Base-by-base conservation (phyloP, 164 flowering plant species). In the Magnolia officinalis region DNA sequence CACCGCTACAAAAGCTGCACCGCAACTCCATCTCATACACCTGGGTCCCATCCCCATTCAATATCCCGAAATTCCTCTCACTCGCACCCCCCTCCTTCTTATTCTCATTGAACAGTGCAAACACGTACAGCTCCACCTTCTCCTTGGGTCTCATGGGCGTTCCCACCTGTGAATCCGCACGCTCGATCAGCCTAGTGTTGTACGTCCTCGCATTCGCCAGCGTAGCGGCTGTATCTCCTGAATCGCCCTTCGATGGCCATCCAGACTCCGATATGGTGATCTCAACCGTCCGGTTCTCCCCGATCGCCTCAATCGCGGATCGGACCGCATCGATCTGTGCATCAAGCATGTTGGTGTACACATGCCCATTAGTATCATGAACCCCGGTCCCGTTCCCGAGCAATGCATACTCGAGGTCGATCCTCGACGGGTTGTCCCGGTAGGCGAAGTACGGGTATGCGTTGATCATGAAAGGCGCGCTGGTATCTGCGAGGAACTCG, bases 381-480 rank as follows among this genome's bases (percentile, higher is more conserved):
- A 88, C 86, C 1, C 79, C 85, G 4, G 85, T 75, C 0, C 78
- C 64, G 29, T 85, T 85, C 0, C 90, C 90, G 5, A 89, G 80
- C 64, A 88, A 75, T 0, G 88, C 95, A 59, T 90, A 91, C 23
- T 88, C 77, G 1, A 89, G 50, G 50, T 79, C 74, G 18, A 91
- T 80, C 63, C 18, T 51, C 3, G 75, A 71, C 1, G 93, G 90
- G 76, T 86, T 84, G 74, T 84, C 88, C 1, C 87, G 74, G 79
- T 87, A 92, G 0, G 94, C 92, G 67, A 90, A 90, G 72, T 89
- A 92, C 0, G 96, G 96, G 63, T 90, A 92, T 0, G 91, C 90
- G 65, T 92, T 90, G 49, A 92, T 74, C 90, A 88, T 84, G 82
- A 90, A 90, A 0, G 94, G 94, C 0, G 94, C 79, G 0, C 81